Percentiles rank a stretch among this genome's conserved stretches.
phyloP scores from a whole-genome alignment of 2,329 filamentous ascomycete species.

The Hawksworthiomyces lignivorus region DNA sequence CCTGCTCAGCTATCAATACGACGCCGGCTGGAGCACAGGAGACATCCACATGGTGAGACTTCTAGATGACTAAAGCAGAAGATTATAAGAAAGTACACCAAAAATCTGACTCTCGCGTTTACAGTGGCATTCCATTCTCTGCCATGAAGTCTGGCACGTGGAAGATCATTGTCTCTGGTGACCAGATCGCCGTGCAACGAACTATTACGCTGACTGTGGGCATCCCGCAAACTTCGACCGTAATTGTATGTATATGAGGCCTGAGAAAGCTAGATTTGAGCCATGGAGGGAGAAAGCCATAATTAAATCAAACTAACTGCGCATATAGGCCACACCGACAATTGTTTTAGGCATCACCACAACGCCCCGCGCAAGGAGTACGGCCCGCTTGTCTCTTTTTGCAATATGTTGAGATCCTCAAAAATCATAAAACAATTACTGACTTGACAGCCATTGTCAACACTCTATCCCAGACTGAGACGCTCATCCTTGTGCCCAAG shows the following conservation, averaged over 20 bases:
- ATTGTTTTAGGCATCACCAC: conserved; percentile 29
- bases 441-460: conserved; percentile 18
- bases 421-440: no score
- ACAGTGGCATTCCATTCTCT: conserved; percentile 28
- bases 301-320: not conserved
- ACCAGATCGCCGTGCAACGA: conserved; percentile 28
- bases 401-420: no score
- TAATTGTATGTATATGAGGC: conserved; percentile 23
- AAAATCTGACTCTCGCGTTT: no score
- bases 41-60: conserved; percentile 30
- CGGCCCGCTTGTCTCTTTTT: no score
- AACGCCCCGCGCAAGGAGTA: conserved; percentile 28
- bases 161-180: conserved; percentile 29
- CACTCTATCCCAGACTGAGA: conserved; percentile 25
- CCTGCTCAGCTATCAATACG: conserved; percentile 28
- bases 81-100: not conserved
- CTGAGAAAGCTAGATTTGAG: not conserved
- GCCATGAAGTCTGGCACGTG: conserved; percentile 28
- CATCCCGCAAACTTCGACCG: conserved; percentile 23
- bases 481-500: conserved; percentile 24
- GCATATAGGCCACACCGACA: conserved; percentile 28
- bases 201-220: conserved; percentile 26
- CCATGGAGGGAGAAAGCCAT: no score
- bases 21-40: conserved; percentile 26
- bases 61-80: not conserved